phyloP scores from a whole-genome alignment of 768 basidiomycete species.

The Trametes sanguinea region DNA sequence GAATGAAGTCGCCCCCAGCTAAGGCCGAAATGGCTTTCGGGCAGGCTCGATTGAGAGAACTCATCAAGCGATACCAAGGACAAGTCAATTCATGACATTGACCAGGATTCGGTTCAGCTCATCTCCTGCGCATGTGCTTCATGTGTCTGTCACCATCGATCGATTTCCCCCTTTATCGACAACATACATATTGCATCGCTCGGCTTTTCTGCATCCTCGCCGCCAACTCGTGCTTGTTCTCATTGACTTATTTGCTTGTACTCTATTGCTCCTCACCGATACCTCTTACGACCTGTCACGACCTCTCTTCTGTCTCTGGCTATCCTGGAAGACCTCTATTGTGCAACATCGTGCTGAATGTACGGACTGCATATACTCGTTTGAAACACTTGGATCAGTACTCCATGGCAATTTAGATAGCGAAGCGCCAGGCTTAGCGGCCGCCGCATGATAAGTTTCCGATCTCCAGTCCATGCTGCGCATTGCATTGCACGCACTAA shows the following conservation, averaged over 20 bases:
- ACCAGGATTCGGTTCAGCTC: too few species aligned
- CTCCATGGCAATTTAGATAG: too few species aligned
- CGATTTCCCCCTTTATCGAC: too few species aligned
- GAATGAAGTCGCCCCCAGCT: constrained; percentile 19
- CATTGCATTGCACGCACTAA: too few species aligned
- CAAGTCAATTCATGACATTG: constrained; percentile 21
- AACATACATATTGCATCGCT: too few species aligned
- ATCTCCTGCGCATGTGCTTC: too few species aligned
- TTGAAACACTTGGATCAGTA: too few species aligned
- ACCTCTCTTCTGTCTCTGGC: neutral
- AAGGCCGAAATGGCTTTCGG: constrained; percentile 67
- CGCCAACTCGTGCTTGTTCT: neutral
- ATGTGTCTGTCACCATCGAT: too few species aligned
- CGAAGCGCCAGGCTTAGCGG: too few species aligned
- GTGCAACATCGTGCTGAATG: neutral
- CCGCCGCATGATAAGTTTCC: too few species aligned
- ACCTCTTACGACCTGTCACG: constrained; percentile 22
- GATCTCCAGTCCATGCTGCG: too few species aligned
- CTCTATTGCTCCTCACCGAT: constrained; percentile 5
- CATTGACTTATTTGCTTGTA: constrained; percentile 18
- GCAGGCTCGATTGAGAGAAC: constrained; percentile 71
- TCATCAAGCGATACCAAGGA: constrained; percentile 82
- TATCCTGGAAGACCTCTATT: constrained; percentile 3
- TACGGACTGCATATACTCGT: neutral
- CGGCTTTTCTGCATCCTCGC: too few species aligned